phyloP scores from a whole-genome alignment of 202 grass and related monocot species.

The Tripidium arundinaceum region DNA sequence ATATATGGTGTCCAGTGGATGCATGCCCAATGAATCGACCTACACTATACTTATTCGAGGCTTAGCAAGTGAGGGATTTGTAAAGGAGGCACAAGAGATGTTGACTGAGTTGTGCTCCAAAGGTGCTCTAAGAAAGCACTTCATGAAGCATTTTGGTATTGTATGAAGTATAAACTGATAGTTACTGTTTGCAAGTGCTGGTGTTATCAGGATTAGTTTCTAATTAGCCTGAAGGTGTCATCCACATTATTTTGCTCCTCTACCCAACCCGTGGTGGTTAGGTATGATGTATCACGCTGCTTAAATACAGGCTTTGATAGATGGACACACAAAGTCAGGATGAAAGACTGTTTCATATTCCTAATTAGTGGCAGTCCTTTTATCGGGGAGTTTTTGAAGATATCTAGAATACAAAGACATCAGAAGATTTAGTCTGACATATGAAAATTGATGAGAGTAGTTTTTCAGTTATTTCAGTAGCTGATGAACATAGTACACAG shows the following conservation, averaged over 20 bases:
- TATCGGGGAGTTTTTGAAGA: not conserved
- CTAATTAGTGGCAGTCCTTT: not conserved
- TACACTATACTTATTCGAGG: constrained; percentile 61
- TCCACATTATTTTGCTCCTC: not conserved
- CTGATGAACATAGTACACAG: not conserved
- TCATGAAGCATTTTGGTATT: constrained; percentile 42
- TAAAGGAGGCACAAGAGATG: constrained; percentile 54
- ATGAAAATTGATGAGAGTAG: not conserved
- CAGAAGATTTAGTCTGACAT: constrained; percentile 5
- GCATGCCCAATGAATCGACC: constrained; percentile 64
- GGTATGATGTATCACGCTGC: not conserved
- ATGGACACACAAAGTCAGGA: not conserved
- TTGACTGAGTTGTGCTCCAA: constrained; percentile 49
- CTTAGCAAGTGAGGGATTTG: constrained; percentile 51
- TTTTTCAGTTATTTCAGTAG: constrained; percentile 1
- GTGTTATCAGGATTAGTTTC: not conserved
- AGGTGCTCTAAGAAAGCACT: constrained; percentile 48
- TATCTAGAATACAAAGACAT: not conserved
- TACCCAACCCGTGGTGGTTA: not conserved
- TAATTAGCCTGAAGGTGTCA: constrained; percentile 2
- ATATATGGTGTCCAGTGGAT: constrained; percentile 60
- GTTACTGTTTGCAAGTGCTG: not conserved
- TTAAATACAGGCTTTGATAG: constrained; percentile 22
- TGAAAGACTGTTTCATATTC: not conserved
- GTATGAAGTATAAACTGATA: constrained; percentile 27